phyloP scores from a whole-genome alignment of 2,329 filamentous ascomycete species.

The Beauveria sp. region DNA sequence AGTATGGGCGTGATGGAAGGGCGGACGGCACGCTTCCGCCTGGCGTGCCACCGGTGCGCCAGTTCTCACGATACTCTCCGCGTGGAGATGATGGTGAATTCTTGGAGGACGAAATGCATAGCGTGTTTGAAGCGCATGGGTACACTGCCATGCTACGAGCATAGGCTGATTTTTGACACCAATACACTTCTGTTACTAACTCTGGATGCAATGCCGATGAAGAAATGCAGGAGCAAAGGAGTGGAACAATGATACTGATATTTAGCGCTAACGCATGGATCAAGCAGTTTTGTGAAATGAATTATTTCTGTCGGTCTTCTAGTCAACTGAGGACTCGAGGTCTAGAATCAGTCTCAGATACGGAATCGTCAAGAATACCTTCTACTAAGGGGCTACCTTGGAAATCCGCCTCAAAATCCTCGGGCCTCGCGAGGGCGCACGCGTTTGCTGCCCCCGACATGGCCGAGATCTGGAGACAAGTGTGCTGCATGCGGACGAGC shows the following conservation, averaged over 20 bases:
- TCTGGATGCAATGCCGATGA: not conserved
- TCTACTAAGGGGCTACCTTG: not conserved
- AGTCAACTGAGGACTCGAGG: no score
- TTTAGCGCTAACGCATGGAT: not conserved
- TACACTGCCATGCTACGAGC: conserved; percentile 3
- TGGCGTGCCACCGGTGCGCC: conserved; percentile 21
- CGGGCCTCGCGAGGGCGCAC: not conserved
- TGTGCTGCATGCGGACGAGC: not conserved
- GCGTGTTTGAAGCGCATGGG: not conserved
- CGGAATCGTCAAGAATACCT: not conserved
- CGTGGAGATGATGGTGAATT: conserved; percentile 32
- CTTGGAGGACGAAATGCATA: conserved; percentile 22
- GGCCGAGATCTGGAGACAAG: not conserved
- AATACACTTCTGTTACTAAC: not conserved
- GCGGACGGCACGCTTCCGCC: conserved; percentile 28
- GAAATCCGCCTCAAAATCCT: not conserved
- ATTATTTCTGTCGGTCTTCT: no score
- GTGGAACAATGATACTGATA: not conserved
- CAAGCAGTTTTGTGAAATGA: not conserved
- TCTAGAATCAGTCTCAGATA: no score
- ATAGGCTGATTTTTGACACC: not conserved
- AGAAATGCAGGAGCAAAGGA: not conserved
- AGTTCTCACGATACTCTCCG: conserved; percentile 30
- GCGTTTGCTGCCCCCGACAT: not conserved
- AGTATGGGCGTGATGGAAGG: conserved; percentile 28